A percentile compares a stretch with the other conserved stretches of the same genome.
These are phyloP conservation scores for Podospora pseudoanserina DNA, from an alignment of 495 filamentous ascomycete genomes.

Conservation along the genomic window DNA sequence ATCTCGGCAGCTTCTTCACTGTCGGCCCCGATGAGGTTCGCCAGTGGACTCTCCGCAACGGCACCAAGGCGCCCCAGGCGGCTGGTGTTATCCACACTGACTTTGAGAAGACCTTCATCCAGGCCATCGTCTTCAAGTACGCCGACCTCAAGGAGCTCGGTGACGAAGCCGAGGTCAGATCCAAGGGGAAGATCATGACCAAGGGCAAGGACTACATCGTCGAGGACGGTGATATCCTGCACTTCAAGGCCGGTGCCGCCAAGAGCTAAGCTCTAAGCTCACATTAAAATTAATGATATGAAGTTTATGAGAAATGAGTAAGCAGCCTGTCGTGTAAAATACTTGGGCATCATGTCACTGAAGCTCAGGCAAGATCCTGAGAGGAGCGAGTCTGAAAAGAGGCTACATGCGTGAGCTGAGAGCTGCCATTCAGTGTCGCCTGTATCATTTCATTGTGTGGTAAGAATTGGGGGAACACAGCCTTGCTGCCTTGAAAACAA, in stretches of 20 bases:
- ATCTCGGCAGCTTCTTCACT: constrained; percentile 94
- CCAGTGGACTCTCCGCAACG: constrained; percentile 97
- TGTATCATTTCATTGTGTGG: not conserved
- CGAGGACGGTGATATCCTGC: constrained; percentile 70
- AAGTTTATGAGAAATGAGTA: constrained; percentile 14
- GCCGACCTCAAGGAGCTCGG: constrained; percentile 72
- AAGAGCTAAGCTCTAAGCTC: constrained; percentile 54
- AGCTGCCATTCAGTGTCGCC: not conserved
- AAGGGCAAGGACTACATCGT: constrained; percentile 98
- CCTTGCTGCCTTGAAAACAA: not conserved
- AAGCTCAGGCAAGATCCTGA: not conserved
- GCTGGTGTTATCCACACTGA: constrained; percentile 98
- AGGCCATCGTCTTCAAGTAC: constrained; percentile 90
- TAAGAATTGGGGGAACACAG: not conserved
- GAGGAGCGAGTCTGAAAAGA: not conserved
- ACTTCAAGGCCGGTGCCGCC: constrained; percentile 95
- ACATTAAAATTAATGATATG: constrained; percentile 19
- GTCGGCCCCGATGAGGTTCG: constrained; percentile 94
- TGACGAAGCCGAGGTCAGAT: constrained; percentile 83
- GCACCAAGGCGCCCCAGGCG: constrained; percentile 93
- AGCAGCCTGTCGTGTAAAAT: not conserved
- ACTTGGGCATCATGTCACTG: not conserved
- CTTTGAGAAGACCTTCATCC: constrained; percentile 99
- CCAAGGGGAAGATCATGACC: constrained; percentile 93
- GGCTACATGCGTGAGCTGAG: not conserved